These are phyloP conservation scores for Lumnitzera littorea DNA, from an alignment of 345 rosid species.

Conservation along the genomic window DNA sequence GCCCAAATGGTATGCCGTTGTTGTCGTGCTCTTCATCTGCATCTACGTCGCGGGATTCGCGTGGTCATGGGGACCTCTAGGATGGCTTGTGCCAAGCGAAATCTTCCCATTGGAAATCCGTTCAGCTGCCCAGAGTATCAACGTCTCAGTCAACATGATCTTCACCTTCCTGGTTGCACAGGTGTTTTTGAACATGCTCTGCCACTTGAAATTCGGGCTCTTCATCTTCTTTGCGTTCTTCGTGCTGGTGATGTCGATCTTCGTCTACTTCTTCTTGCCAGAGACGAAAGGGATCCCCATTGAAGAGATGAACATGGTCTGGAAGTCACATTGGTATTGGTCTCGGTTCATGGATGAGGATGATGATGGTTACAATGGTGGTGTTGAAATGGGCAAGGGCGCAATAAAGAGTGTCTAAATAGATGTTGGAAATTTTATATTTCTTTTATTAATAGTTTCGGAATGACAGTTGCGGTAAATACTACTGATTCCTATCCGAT, in stretches of 20 bases:
- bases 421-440: neutral
- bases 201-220: constrained; percentile 72
- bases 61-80: constrained; percentile 97
- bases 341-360: constrained; percentile 31
- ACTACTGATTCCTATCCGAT: neutral
- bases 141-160: constrained; percentile 82
- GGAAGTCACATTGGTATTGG: constrained; percentile 69
- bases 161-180: constrained; percentile 79
- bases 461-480: constrained; percentile 14
- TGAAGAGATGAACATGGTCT: constrained; percentile 57
- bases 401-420: constrained; percentile 23
- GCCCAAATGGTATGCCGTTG: constrained; percentile 79
- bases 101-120: constrained; percentile 85
- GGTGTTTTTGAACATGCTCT: constrained; percentile 64
- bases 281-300: constrained; percentile 70
- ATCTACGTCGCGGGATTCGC: constrained; percentile 77
- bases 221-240: constrained; percentile 64
- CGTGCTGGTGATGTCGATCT: constrained; percentile 49
- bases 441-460: neutral
- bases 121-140: constrained; percentile 86
- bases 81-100: constrained; percentile 92
- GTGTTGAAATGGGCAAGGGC: constrained; percentile 44
- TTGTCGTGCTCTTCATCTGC: constrained; percentile 85
- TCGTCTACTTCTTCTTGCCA: constrained; percentile 49
- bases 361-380: constrained; percentile 17